Percentiles rank a stretch among this genome's conserved stretches.
phyloP scores from a whole-genome alignment of 2,329 filamentous ascomycete species.

The Diaporthe citriasiana region DNA sequence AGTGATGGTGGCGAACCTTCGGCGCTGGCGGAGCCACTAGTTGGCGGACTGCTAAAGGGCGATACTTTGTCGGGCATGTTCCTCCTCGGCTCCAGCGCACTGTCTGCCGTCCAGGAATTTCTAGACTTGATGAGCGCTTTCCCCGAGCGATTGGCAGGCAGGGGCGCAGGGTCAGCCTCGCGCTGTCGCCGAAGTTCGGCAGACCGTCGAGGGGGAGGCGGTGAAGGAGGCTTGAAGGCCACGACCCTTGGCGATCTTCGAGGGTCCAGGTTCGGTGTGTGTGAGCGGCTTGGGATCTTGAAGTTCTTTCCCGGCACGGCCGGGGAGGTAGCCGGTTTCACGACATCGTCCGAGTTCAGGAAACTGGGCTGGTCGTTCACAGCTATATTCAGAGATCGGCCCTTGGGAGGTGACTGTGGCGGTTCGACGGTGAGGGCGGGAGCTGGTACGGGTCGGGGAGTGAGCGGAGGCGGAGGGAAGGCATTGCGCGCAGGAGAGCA shows the following conservation, averaged over 20 bases:
- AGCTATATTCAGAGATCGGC: slow-evolving; percentile 52
- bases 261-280: slow-evolving; percentile 65
- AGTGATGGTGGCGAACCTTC: slow-evolving; percentile 65
- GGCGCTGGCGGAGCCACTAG: slow-evolving; percentile 71
- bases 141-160: slow-evolving; percentile 83
- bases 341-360: slow-evolving; percentile 62
- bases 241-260: slow-evolving; percentile 63
- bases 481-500: slow-evolving; percentile 46
- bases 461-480: slow-evolving; percentile 62
- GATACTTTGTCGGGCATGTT: slow-evolving; percentile 68
- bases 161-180: slow-evolving; percentile 62
- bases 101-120: slow-evolving; percentile 47
- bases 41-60: slow-evolving; percentile 89
- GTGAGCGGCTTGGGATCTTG: slow-evolving; percentile 63
- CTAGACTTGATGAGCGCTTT: slow-evolving; percentile 65
- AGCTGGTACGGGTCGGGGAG: slow-evolving; percentile 59
- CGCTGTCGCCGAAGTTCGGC: slow-evolving; percentile 68
- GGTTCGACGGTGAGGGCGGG: slow-evolving; percentile 79
- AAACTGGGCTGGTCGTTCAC: slow-evolving; percentile 60
- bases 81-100: slow-evolving; percentile 51
- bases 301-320: slow-evolving; percentile 61
- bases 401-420: slow-evolving; percentile 77
- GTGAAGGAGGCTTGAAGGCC: slow-evolving; percentile 70
- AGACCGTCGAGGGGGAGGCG: slow-evolving; percentile 75
- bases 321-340: slow-evolving; percentile 56